phyloP scores from a whole-genome alignment of 2,329 filamentous ascomycete species.

The Albophoma yamanashiensis region DNA sequence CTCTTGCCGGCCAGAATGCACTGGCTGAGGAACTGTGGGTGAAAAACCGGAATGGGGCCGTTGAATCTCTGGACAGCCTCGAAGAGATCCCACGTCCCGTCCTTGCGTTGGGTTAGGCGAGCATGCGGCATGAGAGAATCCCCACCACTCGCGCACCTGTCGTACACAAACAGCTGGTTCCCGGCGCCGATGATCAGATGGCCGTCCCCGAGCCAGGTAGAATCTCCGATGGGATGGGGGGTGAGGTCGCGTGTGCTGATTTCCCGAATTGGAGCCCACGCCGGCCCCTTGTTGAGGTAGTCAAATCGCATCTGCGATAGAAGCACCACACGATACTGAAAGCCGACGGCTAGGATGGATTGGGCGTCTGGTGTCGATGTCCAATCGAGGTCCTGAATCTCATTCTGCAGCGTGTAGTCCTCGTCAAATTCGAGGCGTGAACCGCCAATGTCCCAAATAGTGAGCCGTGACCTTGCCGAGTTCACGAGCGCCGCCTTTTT shows the following conservation, averaged over 20 bases:
- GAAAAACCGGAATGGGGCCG: conserved; percentile 78
- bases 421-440: conserved; percentile 74
- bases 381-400: conserved; percentile 84
- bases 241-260: conserved; percentile 73
- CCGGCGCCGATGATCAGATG: conserved; percentile 81
- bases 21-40: conserved; percentile 83
- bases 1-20: conserved; percentile 76
- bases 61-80: conserved; percentile 76
- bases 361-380: conserved; percentile 83
- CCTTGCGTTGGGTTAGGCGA: conserved; percentile 35
- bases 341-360: conserved; percentile 85
- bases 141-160: conserved; percentile 58
- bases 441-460: conserved; percentile 83
- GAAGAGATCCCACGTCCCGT: conserved; percentile 59
- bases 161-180: conserved; percentile 81
- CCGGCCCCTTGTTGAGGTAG: conserved; percentile 79
- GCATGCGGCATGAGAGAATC: conserved; percentile 46
- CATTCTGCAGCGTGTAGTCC: conserved; percentile 60
- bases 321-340: conserved; percentile 73
- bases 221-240: conserved; percentile 85
- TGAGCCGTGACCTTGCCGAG: conserved; percentile 59
- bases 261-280: conserved; percentile 77
- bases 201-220: conserved; percentile 79
- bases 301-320: conserved; percentile 85
- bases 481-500: conserved; percentile 82